phyloP scores from a whole-genome alignment of 2,329 filamentous ascomycete genomes.

The Daldinia eschscholtzii region DNA sequence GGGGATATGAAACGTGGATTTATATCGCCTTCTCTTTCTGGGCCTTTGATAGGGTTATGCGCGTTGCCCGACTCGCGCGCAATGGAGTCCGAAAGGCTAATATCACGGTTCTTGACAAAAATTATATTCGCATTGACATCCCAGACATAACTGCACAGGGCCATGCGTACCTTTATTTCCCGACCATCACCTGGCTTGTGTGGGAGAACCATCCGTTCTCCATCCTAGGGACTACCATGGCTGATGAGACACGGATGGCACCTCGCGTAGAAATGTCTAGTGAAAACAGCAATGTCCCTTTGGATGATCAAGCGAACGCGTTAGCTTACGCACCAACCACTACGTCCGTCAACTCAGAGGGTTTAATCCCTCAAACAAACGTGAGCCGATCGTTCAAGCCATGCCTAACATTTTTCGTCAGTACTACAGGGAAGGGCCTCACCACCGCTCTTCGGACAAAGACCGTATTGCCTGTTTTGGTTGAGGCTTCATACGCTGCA shows the following conservation, averaged over 20 bases:
- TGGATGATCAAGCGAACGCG: constrained; percentile 20
- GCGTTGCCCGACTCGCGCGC: constrained; percentile 37
- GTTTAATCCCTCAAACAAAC: neutral
- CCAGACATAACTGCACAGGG: constrained; percentile 34
- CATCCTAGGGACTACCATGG: constrained; percentile 36
- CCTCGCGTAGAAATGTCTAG: neutral
- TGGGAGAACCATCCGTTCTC: constrained; percentile 51
- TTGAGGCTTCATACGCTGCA: constrained; percentile 29
- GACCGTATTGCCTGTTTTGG: constrained; percentile 20
- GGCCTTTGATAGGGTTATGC: constrained; percentile 44
- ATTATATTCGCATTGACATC: constrained; percentile 45
- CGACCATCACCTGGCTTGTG: constrained; percentile 27
- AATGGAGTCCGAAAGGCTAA: constrained; percentile 26
- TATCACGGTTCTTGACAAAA: constrained; percentile 30
- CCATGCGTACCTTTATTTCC: constrained; percentile 38
- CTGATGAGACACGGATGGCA: neutral
- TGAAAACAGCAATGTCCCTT: neutral
- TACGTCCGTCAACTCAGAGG: neutral
- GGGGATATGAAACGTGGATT: constrained; percentile 49
- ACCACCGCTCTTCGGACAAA: constrained; percentile 19
- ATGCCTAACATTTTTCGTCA: constrained; percentile 36
- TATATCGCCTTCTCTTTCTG: constrained; percentile 48
- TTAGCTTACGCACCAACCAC: neutral
- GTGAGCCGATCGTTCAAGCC: constrained; percentile 6
- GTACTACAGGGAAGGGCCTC: constrained; percentile 20